Conservation (phyloP, 176 grass and related monocot genomes). For the Aegilops speltoides region DNA sequence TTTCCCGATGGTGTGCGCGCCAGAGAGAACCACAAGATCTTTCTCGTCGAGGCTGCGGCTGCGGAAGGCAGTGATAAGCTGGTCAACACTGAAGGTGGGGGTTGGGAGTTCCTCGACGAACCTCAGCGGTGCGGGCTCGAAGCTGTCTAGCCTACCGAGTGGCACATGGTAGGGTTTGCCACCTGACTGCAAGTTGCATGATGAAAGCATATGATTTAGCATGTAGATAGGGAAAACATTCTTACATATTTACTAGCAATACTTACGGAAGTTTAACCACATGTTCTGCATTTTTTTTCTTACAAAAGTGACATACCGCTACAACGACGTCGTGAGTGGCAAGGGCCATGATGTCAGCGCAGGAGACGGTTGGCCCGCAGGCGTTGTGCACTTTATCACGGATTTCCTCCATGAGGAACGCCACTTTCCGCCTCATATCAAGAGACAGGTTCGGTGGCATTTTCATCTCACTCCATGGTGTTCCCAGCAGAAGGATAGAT, state of each 20-base stretch:
- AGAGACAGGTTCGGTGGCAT: neutral
- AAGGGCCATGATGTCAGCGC: constrained; percentile 45
- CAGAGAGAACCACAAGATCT: neutral
- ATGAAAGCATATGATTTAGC: neutral
- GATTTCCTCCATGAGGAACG: constrained; percentile 30
- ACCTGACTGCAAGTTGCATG: neutral
- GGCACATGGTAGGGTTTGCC: neutral
- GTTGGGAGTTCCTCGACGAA: neutral
- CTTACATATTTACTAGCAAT: no score
- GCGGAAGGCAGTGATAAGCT: neutral
- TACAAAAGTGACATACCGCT: neutral
- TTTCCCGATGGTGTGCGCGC: neutral
- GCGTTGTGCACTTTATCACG: constrained; percentile 1
- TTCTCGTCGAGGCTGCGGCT: neutral
- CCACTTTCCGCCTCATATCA: neutral
- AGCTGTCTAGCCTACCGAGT: neutral
- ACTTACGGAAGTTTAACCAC: no score
- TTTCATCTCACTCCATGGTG: neutral
- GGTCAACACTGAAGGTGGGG: neutral
- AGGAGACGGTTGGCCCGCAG: constrained; percentile 41
- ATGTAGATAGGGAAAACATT: no score
- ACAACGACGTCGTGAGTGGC: constrained; percentile 29
- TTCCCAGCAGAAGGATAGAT: neutral
- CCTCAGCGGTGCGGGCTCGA: neutral
- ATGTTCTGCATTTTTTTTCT: no score